Evolutionary conservation across 2,329 filamentous ascomycete genomes (phyloP).

Genomic region (Talaromyces verruculosus): DNA sequence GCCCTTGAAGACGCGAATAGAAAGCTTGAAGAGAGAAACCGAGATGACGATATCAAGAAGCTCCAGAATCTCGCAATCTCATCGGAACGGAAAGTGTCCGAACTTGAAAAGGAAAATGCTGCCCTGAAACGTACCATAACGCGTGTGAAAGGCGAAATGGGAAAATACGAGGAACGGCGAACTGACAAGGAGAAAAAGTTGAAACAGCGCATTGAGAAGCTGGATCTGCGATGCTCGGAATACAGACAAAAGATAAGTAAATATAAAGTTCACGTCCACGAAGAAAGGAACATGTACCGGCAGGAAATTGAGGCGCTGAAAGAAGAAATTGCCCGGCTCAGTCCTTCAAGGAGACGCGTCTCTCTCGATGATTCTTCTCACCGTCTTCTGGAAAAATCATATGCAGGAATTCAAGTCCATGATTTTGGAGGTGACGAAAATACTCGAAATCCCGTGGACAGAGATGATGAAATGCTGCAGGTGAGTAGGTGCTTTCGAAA

Average conservation of each 20-base stretch:
- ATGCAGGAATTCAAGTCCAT: constrained; percentile 26
- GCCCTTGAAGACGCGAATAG: constrained; percentile 38
- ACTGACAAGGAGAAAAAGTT: constrained; percentile 45
- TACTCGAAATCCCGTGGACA: background rate
- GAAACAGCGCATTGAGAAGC: constrained; percentile 41
- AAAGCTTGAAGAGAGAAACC: constrained; percentile 37
- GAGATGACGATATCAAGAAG: constrained; percentile 35
- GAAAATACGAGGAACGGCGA: constrained; percentile 44
- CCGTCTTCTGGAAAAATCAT: constrained; percentile 30
- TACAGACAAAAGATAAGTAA: constrained; percentile 44
- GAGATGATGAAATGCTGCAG: constrained; percentile 11
- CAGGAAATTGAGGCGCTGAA: constrained; percentile 41
- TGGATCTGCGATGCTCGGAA: constrained; percentile 42
- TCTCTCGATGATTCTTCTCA: constrained; percentile 27
- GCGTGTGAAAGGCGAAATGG: constrained; percentile 45
- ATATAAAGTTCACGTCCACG: constrained; percentile 37
- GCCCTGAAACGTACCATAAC: constrained; percentile 43
- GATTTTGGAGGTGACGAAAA: constrained; percentile 17
- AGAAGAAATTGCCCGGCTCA: constrained; percentile 32
- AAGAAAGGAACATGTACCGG: constrained; percentile 42
- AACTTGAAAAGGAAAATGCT: constrained; percentile 44
- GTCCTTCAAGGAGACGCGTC: constrained; percentile 28
- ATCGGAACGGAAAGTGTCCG: constrained; percentile 43
- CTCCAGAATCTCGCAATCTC: constrained; percentile 38
- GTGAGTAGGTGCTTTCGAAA: constrained; percentile 10